phyloP scores from a whole-genome alignment of 805 yeast genomes.

The Candida maltosa region DNA sequence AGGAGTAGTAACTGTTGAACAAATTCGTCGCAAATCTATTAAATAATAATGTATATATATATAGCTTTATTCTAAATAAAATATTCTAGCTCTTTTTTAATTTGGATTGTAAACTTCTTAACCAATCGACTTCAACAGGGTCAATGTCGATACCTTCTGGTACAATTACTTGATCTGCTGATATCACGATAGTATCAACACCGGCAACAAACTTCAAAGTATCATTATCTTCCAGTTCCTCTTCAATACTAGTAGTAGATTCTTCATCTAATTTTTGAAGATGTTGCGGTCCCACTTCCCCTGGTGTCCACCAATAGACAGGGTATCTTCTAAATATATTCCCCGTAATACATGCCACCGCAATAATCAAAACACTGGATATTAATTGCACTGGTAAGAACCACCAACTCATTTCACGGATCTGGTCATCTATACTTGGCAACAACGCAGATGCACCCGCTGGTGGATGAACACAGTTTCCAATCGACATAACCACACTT shows the following conservation, averaged over 20 bases:
- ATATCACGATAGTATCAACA: conserved; percentile 15
- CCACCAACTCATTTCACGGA: conserved; percentile 62
- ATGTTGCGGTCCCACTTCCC: conserved; percentile 12
- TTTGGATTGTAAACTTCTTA: conserved; percentile 17
- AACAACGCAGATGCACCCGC: conserved; percentile 68
- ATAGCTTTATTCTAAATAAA: background rate
- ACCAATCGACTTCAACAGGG: conserved; percentile 26
- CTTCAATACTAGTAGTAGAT: background rate
- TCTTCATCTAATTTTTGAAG: background rate
- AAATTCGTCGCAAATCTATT: conserved; percentile 10
- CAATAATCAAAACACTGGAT: conserved; percentile 44
- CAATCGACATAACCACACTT: conserved; percentile 50
- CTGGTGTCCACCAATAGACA: conserved; percentile 56
- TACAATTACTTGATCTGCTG: conserved; percentile 12
- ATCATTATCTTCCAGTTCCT: background rate
- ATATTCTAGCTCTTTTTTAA: conserved; percentile 5
- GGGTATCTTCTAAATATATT: conserved; percentile 56
- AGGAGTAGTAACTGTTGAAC: conserved; percentile 13
- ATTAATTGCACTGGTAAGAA: conserved; percentile 54
- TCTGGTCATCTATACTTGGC: conserved; percentile 45
- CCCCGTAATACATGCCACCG: conserved; percentile 51
- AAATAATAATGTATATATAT: background rate
- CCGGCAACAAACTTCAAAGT: conserved; percentile 13
- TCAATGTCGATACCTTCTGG: conserved; percentile 21
- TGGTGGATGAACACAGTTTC: conserved; percentile 66